A percentile compares a stretch with the other conserved stretches of the same genome.
These are phyloP conservation scores for Volvox africanus DNA, from an alignment of 139 green algal species.

Conservation along the genomic window DNA sequence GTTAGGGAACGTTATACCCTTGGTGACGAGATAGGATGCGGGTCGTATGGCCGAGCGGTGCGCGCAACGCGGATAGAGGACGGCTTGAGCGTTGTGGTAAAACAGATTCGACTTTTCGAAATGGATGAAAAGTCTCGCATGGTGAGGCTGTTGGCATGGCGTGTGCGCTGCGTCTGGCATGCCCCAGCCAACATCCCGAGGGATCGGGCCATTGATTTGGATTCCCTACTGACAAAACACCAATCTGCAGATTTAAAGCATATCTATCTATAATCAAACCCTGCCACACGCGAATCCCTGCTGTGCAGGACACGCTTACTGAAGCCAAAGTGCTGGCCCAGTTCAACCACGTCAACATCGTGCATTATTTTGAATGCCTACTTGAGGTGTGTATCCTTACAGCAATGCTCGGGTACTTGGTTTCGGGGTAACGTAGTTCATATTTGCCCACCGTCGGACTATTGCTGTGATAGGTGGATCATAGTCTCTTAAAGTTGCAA, in stretches of 20 bases:
- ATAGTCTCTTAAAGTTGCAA: too few relatives aligned
- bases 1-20: constrained; percentile 13
- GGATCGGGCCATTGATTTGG: too few relatives aligned
- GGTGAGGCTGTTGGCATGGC: neutral
- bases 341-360: constrained; percentile 72
- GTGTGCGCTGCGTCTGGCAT: neutral
- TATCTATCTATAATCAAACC: neutral
- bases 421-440: too few relatives aligned
- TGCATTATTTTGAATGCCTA: constrained; percentile 70
- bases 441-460: too few relatives aligned
- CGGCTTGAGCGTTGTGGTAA: constrained; percentile 46
- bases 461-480: too few relatives aligned
- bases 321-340: constrained; percentile 56
- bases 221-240: too few relatives aligned
- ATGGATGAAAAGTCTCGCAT: constrained; percentile 44
- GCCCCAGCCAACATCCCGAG: neutral
- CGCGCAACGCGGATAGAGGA: constrained; percentile 31
- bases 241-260: too few relatives aligned
- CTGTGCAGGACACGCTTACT: constrained; percentile 35
- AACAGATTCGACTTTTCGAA: constrained; percentile 44
- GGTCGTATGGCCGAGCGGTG: constrained; percentile 41
- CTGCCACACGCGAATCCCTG: too few relatives aligned
- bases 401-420: too few relatives aligned
- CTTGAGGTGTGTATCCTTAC: constrained; percentile 45
- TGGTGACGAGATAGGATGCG: constrained; percentile 37